These are phyloP conservation scores for Dothidotthia symphoricarpi DNA, from an alignment of 2,329 filamentous ascomycete species.

Conservation along the genomic window DNA sequence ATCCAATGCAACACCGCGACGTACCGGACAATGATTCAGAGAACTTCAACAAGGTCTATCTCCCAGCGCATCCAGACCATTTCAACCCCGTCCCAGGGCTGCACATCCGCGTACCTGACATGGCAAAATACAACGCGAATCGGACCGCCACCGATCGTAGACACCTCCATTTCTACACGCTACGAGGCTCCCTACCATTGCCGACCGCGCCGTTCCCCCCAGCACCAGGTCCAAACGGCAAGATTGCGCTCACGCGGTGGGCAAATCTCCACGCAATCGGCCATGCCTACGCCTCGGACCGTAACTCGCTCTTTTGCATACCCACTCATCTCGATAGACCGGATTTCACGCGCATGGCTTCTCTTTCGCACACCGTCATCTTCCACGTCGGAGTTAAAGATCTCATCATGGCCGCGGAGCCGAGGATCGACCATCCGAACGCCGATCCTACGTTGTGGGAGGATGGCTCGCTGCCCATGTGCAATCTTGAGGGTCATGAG, in stretches of 20 bases:
- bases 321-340: constrained; percentile 44
- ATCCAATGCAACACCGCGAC: constrained; percentile 25
- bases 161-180: constrained; percentile 35
- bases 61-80: constrained; percentile 31
- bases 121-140: constrained; percentile 49
- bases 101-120: constrained; percentile 54
- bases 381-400: constrained; percentile 34
- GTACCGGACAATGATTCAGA: constrained; percentile 25
- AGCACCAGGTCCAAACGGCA: neutral
- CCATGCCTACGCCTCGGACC: constrained; percentile 58
- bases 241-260: constrained; percentile 13
- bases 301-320: constrained; percentile 55
- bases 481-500: constrained; percentile 16
- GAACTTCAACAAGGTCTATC: constrained; percentile 29
- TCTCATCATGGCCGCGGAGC: constrained; percentile 24
- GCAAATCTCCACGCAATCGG: constrained; percentile 58
- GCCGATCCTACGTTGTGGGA: constrained; percentile 28
- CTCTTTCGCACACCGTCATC: constrained; percentile 34
- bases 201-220: constrained; percentile 27
- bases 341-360: constrained; percentile 32
- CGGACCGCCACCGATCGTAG: constrained; percentile 38
- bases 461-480: constrained; percentile 20
- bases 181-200: constrained; percentile 35
- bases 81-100: constrained; percentile 48
- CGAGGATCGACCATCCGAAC: constrained; percentile 20